These are phyloP conservation scores for Groenewaldozyma tartarivorans DNA, from an alignment of 805 yeast genomes.

Conservation along the genomic window DNA sequence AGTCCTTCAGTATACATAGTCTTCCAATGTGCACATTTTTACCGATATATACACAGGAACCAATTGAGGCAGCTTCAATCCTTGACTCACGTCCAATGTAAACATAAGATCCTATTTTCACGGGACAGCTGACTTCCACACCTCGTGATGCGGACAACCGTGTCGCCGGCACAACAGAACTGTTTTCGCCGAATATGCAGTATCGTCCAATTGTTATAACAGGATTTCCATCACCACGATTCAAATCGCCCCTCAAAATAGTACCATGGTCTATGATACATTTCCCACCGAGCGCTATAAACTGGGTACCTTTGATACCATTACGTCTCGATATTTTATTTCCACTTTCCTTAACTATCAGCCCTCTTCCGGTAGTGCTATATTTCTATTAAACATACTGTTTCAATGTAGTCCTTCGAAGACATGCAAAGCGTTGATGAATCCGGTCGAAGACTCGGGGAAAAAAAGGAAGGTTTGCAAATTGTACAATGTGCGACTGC, in stretches of 20 bases:
- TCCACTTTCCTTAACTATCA: slow-evolving; percentile 24
- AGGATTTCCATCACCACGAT: slow-evolving; percentile 21
- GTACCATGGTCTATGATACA: slow-evolving; percentile 25
- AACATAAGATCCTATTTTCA: slow-evolving; percentile 30
- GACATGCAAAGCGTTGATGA: too few species aligned
- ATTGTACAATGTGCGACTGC: too few species aligned
- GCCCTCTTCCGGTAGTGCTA: too few species aligned
- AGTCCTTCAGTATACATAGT: slow-evolving; percentile 30
- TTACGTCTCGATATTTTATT: slow-evolving; percentile 28
- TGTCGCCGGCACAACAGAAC: slow-evolving; percentile 26
- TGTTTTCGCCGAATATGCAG: slow-evolving; percentile 19
- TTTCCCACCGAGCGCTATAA: slow-evolving; percentile 30
- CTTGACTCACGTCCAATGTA: slow-evolving; percentile 24
- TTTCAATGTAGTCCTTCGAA: slow-evolving; percentile 6
- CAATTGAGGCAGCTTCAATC: slow-evolving; percentile 31
- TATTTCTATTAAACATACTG: slow-evolving; percentile 2
- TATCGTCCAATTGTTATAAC: slow-evolving; percentile 30
- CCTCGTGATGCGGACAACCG: slow-evolving; percentile 9
- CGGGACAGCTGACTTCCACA: slow-evolving; percentile 22
- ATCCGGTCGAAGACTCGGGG: too few species aligned
- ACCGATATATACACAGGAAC: slow-evolving; percentile 30
- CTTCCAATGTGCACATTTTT: slow-evolving; percentile 25
- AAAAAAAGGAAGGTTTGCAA: too few species aligned
- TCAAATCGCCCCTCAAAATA: slow-evolving; percentile 28
- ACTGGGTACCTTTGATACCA: slow-evolving; percentile 27